Percentiles rank a stretch among this genome's conserved stretches.
Conservation (phyloP, 2,329 filamentous ascomycete genomes). For the Cladosporium colombiae region DNA sequence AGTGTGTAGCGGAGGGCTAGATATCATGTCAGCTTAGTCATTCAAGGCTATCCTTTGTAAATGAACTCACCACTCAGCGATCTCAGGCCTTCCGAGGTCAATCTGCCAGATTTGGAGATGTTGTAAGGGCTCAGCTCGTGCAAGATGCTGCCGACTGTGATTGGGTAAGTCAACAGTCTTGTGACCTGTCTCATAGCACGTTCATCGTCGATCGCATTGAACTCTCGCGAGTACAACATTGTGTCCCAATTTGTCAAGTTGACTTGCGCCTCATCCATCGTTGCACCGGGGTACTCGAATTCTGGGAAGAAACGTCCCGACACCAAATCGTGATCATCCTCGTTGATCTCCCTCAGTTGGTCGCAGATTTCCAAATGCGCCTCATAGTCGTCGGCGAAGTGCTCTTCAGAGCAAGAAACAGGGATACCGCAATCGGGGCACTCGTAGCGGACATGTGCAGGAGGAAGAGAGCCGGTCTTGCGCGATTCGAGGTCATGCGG, state of each 20-base stretch:
- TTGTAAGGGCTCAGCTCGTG: constrained; percentile 94
- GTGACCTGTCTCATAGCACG: constrained; percentile 91
- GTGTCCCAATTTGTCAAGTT: constrained; percentile 99
- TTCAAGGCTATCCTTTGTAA: background rate
- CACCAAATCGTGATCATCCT: constrained; percentile 92
- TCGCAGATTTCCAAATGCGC: constrained; percentile 91
- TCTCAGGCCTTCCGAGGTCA: constrained; percentile 88
- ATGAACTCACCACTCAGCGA: constrained; percentile 77
- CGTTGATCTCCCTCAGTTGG: constrained; percentile 86
- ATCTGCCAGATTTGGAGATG: constrained; percentile 69
- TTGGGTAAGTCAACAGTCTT: constrained; percentile 86
- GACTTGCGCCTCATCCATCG: constrained; percentile 87
- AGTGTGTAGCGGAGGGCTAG: constrained; percentile 87
- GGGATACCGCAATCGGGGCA: constrained; percentile 95
- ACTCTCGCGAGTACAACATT: constrained; percentile 88
- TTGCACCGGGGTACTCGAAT: constrained; percentile 84
- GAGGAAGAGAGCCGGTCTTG: constrained; percentile 62
- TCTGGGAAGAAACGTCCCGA: constrained; percentile 92
- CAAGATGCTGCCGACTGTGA: constrained; percentile 86
- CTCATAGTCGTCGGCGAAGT: constrained; percentile 96
- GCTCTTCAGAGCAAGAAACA: constrained; percentile 88
- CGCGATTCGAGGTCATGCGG: constrained; percentile 64
- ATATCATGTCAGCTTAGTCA: background rate
- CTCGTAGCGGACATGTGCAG: constrained; percentile 86
- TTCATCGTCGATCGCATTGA: constrained; percentile 86